Evolutionary conservation across 352 stramenopile genomes (phyloP).

Genomic region (Aphanomyces astaci): DNA sequence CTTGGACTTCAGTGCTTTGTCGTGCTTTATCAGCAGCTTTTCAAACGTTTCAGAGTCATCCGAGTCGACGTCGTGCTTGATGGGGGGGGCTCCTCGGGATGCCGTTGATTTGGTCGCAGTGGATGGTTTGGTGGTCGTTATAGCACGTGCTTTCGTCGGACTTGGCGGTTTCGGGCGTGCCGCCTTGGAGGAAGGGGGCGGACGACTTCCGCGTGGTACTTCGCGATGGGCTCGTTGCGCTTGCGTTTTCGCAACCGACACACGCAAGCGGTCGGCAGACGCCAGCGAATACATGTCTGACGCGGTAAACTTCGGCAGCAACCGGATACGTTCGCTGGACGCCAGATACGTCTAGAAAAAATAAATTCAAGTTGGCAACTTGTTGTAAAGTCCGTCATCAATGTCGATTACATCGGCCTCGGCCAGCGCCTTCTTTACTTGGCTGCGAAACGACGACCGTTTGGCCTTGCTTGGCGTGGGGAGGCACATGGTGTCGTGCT

Average conservation of each 20-base stretch:
- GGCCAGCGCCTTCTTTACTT: conserved; percentile 1
- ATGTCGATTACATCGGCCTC: not conserved
- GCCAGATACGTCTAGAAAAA: not conserved
- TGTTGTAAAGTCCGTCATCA: no score
- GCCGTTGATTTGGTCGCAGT: not conserved
- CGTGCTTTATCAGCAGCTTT: not conserved
- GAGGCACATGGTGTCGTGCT: conserved; percentile 1
- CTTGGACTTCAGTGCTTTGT: not conserved
- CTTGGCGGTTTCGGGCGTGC: not conserved
- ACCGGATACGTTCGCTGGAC: not conserved
- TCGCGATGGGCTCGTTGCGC: not conserved
- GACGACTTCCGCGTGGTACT: no score
- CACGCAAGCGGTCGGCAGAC: not conserved
- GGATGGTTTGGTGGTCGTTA: not conserved
- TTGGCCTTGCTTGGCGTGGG: not conserved
- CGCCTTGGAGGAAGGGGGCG: no score
- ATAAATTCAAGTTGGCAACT: not conserved
- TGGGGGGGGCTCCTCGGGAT: not conserved
- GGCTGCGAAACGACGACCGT: not conserved
- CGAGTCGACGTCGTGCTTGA: not conserved
- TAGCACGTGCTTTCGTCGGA: not conserved
- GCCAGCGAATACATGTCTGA: not conserved
- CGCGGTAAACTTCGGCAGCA: not conserved
- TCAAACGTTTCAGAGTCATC: not conserved
- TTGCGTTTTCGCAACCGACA: not conserved